These are phyloP conservation scores for Pyrenula aspistea DNA, from an alignment of 495 filamentous ascomycete genomes.

Conservation along the genomic window DNA sequence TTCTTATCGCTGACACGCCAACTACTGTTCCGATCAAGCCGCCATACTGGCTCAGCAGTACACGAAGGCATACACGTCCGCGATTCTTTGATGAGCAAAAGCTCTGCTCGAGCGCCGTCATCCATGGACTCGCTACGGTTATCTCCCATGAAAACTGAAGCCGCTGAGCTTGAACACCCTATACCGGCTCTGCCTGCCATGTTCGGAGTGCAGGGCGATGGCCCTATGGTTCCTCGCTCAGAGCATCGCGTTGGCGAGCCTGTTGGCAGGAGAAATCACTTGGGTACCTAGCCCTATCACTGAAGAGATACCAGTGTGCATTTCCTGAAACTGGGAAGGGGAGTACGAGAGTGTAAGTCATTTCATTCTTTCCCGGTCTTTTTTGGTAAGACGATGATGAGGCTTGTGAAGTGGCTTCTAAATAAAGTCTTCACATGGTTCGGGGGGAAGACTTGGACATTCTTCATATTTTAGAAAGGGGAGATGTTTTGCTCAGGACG, in stretches of 20 bases:
- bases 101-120: background rate
- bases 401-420: no score
- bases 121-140: background rate
- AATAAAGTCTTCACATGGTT: no score
- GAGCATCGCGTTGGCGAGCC: background rate
- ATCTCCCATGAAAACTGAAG: background rate
- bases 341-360: no score
- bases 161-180: background rate
- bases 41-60: background rate
- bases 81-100: background rate
- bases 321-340: no score
- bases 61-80: no score
- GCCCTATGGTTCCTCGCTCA: background rate
- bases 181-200: background rate
- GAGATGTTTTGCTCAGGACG: no score
- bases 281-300: background rate
- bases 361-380: no score
- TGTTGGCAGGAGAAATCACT: background rate
- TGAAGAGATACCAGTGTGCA: background rate
- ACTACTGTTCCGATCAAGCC: background rate
- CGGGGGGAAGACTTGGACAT: no score
- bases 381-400: no score
- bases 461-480: no score
- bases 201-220: background rate
- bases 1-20: background rate